Percentiles rank a stretch among this genome's conserved stretches.
Conservation (phyloP, 1,284 basidiomycete species). For the Erythrobasidium hasegawianum region DNA sequence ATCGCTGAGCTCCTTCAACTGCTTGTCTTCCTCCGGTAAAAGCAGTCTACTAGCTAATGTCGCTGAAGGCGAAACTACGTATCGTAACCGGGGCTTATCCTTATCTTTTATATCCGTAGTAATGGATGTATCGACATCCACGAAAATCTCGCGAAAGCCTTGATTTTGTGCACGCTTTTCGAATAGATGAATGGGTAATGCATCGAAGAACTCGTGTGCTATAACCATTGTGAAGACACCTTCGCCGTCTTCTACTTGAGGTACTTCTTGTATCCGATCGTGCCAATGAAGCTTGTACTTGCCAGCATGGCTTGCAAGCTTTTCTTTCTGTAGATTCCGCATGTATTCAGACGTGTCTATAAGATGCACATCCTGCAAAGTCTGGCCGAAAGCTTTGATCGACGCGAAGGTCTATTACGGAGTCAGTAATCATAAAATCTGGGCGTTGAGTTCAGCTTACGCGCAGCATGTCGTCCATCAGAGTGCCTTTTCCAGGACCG, state of each 20-base stretch:
- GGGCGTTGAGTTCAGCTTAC: too few species aligned
- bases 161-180: slow-evolving; percentile 53
- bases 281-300: slow-evolving; percentile 63
- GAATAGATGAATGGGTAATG: slow-evolving; percentile 84
- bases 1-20: slow-evolving; percentile 63
- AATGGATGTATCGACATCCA: slow-evolving; percentile 53
- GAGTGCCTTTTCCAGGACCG: slow-evolving; percentile 88
- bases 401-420: slow-evolving; percentile 47
- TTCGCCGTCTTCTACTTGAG: slow-evolving; percentile 12
- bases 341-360: slow-evolving; percentile 74
- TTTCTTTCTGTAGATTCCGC: slow-evolving; percentile 62
- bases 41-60: slow-evolving; percentile 40
- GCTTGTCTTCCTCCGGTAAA: slow-evolving; percentile 45
- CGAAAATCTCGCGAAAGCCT: slow-evolving; percentile 83
- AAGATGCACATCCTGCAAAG: slow-evolving; percentile 57
- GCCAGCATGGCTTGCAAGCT: slow-evolving; percentile 50
- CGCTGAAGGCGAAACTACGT: slow-evolving; percentile 40
- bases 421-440: too few species aligned
- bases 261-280: slow-evolving; percentile 65
- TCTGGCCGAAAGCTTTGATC: slow-evolving; percentile 28
- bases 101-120: slow-evolving; percentile 1
- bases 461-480: slow-evolving; percentile 85
- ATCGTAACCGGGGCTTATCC: slow-evolving; percentile 38
- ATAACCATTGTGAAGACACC: slow-evolving; percentile 73
- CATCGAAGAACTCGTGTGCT: slow-evolving; percentile 98